Conservation (phyloP, 768 basidiomycete genomes). For the Psilocybe azurescens region DNA sequence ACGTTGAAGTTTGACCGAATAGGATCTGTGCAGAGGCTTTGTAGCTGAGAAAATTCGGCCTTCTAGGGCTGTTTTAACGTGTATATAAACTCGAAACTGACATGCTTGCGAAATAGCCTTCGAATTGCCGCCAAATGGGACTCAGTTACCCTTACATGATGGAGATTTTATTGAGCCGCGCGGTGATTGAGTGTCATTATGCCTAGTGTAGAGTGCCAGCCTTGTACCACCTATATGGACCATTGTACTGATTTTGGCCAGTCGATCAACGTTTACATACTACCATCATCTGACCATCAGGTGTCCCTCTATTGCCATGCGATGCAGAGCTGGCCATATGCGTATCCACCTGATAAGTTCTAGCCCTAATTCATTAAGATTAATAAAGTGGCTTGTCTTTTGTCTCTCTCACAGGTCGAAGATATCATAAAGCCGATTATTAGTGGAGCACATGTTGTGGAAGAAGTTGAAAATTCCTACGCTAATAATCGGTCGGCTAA, state of each 20-base stretch:
- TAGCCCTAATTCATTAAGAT: background rate
- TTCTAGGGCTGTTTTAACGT: conserved; percentile 17
- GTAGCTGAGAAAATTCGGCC: conserved; percentile 8
- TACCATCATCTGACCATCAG: background rate
- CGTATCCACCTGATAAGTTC: no score
- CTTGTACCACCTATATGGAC: background rate
- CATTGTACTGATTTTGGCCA: background rate
- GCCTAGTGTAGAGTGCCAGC: background rate
- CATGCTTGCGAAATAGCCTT: conserved; percentile 14
- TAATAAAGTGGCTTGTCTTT: background rate
- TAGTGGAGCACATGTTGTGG: background rate
- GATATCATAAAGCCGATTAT: background rate
- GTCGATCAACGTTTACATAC: background rate
- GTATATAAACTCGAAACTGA: conserved; percentile 10
- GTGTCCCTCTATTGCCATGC: background rate
- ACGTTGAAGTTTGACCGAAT: background rate
- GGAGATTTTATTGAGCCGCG: conserved; percentile 1
- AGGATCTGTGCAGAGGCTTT: background rate
- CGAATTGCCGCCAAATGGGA: conserved; percentile 22
- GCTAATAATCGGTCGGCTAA: background rate
- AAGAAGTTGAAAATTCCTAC: background rate
- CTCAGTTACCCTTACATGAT: conserved; percentile 11
- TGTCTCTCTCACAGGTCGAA: background rate
- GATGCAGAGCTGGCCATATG: no score
- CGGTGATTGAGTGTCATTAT: background rate